Conservation (phyloP, 2,329 filamentous ascomycete species). For the Stemphylium beticola region DNA sequence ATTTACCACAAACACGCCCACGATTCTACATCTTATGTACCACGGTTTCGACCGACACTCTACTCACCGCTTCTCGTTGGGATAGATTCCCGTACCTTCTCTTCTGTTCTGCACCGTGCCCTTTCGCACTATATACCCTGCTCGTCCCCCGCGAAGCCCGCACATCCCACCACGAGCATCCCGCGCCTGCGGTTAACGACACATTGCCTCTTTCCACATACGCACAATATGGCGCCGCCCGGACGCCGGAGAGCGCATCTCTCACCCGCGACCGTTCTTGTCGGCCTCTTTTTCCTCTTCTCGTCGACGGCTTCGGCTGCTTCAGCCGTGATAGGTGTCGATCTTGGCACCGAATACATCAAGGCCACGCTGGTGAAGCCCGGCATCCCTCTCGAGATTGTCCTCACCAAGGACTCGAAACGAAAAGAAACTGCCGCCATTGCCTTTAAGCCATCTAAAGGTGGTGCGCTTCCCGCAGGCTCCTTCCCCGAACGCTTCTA, state of each 20-base stretch:
- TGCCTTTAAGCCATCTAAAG: slow-evolving; percentile 85
- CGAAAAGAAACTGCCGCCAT: slow-evolving; percentile 92
- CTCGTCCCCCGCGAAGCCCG: slow-evolving; percentile 24
- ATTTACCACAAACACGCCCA: slow-evolving; percentile 26
- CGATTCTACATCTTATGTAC: slow-evolving; percentile 24
- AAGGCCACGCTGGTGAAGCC: slow-evolving; percentile 96
- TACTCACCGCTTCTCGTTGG: slow-evolving; percentile 19
- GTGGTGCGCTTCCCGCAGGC: slow-evolving; percentile 62
- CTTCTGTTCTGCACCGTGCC: slow-evolving; percentile 18
- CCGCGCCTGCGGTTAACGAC: slow-evolving; percentile 9
- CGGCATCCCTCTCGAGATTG: slow-evolving; percentile 95
- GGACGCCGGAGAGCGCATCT: slow-evolving; percentile 51
- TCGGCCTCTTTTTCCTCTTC: slow-evolving; percentile 62
- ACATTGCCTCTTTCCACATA: slow-evolving; percentile 19
- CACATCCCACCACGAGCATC: slow-evolving; percentile 31
- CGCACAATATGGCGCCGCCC: slow-evolving; percentile 55
- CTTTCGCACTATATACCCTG: slow-evolving; percentile 12
- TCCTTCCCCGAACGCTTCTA: slow-evolving; percentile 87
- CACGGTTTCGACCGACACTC: slow-evolving; percentile 19
- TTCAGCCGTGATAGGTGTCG: slow-evolving; percentile 86
- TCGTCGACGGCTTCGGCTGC: slow-evolving; percentile 64
- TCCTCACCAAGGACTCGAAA: slow-evolving; percentile 96
- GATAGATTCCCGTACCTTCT: slow-evolving; percentile 36
- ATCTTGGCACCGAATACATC: slow-evolving; percentile 95
- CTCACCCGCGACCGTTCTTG: slow-evolving; percentile 55